Evolutionary conservation across 345 rosid genomes (phyloP).

Genomic region (Eucalyptus tenuipes): DNA sequence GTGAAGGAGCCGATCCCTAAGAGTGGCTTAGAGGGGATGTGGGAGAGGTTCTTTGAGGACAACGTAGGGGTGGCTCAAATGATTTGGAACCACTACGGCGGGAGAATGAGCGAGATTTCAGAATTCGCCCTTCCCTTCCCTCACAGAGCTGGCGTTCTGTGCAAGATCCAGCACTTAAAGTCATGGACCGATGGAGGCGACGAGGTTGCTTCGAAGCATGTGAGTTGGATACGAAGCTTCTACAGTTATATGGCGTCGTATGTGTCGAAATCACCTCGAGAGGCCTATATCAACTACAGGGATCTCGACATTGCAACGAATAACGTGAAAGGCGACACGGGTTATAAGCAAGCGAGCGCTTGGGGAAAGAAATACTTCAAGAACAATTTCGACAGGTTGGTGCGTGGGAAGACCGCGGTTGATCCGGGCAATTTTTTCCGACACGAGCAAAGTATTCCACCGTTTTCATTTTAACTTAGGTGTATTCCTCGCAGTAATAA

Average conservation of each 20-base stretch:
- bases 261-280: background rate
- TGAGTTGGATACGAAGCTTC: slow-evolving; percentile 16
- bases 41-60: background rate
- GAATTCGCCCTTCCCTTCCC: slow-evolving; percentile 18
- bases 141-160: slow-evolving; percentile 26
- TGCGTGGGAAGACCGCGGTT: slow-evolving; percentile 8
- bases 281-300: background rate
- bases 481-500: background rate
- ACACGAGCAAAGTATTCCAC: background rate
- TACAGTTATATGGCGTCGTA: background rate
- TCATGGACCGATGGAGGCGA: background rate
- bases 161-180: background rate
- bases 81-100: slow-evolving; percentile 18
- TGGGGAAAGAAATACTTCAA: slow-evolving; percentile 7
- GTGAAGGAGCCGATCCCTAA: slow-evolving; percentile 15
- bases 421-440: slow-evolving; percentile 17
- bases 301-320: background rate
- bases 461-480: background rate
- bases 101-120: slow-evolving; percentile 24
- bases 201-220: background rate
- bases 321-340: background rate
- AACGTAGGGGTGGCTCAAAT: background rate
- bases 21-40: slow-evolving; percentile 1
- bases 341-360: slow-evolving; percentile 12
- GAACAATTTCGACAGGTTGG: slow-evolving; percentile 16